Base-by-base conservation (phyloP, 768 basidiomycete genomes). In the Cyathus striatus region DNA sequence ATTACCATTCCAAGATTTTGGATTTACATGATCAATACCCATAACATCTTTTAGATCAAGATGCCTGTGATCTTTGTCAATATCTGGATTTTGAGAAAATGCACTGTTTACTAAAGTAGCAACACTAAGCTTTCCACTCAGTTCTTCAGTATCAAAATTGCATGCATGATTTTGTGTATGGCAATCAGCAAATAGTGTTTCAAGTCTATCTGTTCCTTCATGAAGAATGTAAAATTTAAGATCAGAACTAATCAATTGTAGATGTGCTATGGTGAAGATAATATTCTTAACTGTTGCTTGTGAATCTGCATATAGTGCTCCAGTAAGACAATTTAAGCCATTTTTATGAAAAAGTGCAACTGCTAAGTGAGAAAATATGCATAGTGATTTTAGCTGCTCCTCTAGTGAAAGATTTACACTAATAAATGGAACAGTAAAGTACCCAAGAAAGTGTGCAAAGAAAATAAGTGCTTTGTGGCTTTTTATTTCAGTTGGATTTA, bases 241-340 rank as follows among this genome's bases (percentile, higher is more conserved):
- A 2, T 40, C 21, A 21, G 42, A 43, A 32, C 57, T 39, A 3
- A 50, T n/a, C 4, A 43, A 6, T 43, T 61, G 53, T 5, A 56
- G 38, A 10, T 53, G 41, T 16, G 58, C 59, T 33, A 48, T 39
- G 2, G 43, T 51, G 41, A 58, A 46, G 18, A 57, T 46, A n/a
- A 57, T 54, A 39, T 51, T 58, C 43, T 60, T 61, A 21, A 62
- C 47, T 20, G 55, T 45, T 12, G 55, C 46, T 43, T 59, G 57
- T 2, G 52, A 48, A 45, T 64, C 62, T 2, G 46, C 47, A 48
- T 48, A 59, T 1, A 63, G 51, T 6, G 51, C 46, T 36, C 48
- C 41, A 17, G 51, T 52, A 21, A 62, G 12, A 35, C 38, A 57
- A 2, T 25, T 23, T 0, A 44, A 39, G 22, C 45, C 23, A 34